A percentile compares a stretch with the other conserved stretches of the same genome.
phyloP scores from a whole-genome alignment of 2,329 filamentous ascomycete genomes.

The Colletotrichum lentis region DNA sequence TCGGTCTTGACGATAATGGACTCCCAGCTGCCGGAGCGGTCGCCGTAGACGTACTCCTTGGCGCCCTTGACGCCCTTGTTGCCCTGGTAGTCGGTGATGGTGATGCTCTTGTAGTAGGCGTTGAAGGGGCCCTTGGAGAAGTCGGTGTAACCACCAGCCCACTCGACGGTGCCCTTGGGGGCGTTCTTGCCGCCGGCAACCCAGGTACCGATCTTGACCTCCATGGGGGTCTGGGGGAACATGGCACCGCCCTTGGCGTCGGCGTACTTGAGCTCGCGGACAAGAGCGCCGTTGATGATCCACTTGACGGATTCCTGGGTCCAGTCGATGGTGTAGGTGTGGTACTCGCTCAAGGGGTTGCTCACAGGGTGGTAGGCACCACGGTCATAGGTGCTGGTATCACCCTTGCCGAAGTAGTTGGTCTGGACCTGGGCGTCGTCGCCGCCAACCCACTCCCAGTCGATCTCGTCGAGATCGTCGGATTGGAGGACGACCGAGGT shows the following conservation, averaged over 20 bases:
- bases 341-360: conserved; percentile 62
- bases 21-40: conserved; percentile 58
- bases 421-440: conserved; percentile 79
- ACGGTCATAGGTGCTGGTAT: conserved; percentile 75
- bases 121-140: conserved; percentile 62
- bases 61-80: conserved; percentile 52
- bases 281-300: conserved; percentile 67
- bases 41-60: conserved; percentile 62
- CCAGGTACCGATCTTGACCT: conserved; percentile 75
- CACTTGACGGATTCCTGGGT: conserved; percentile 69
- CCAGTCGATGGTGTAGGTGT: conserved; percentile 77
- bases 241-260: conserved; percentile 66
- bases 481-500: conserved; percentile 91
- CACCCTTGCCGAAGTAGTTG: conserved; percentile 84
- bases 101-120: conserved; percentile 66
- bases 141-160: conserved; percentile 69
- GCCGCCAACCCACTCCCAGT: conserved; percentile 94
- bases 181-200: conserved; percentile 67
- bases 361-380: conserved; percentile 68
- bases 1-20: conserved; percentile 58
- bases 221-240: conserved; percentile 79
- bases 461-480: conserved; percentile 90
- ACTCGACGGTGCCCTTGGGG: conserved; percentile 73
- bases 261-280: conserved; percentile 71
- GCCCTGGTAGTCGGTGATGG: conserved; percentile 63